Percentiles rank a stretch among this genome's conserved stretches.
These are phyloP conservation scores for Pelargonium australe DNA, from an alignment of 441 rosid species.

Conservation along the genomic window DNA sequence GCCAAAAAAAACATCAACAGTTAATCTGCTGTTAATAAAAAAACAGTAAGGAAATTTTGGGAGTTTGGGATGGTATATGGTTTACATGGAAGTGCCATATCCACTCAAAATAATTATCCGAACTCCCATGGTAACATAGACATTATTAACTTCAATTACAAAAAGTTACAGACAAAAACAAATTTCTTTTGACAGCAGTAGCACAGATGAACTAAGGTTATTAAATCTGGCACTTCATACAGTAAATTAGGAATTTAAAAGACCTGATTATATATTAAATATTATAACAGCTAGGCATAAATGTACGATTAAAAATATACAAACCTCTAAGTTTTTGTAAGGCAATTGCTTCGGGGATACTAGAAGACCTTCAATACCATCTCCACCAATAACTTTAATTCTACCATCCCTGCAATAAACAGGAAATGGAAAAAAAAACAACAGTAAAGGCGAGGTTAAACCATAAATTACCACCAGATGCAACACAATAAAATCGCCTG, in stretches of 20 bases:
- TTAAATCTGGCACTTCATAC: no score
- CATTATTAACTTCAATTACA: not conserved
- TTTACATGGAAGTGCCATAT: not conserved
- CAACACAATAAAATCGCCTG: conserved; percentile 22
- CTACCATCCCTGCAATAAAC: conserved; percentile 46
- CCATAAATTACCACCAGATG: conserved; percentile 41
- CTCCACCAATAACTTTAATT: conserved; percentile 62
- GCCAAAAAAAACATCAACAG: conserved; percentile 9
- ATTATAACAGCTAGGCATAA: not conserved
- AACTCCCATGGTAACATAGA: not conserved
- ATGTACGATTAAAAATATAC: conserved; percentile 10
- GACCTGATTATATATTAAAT: no score
- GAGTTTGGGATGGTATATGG: not conserved
- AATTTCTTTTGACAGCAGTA: no score
- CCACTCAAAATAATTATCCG: not conserved
- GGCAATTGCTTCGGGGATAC: conserved; percentile 50
- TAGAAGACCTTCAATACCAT: conserved; percentile 56
- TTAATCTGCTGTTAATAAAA: not conserved
- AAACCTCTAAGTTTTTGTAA: conserved; percentile 56
- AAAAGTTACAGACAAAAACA: no score
- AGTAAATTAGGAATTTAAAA: no score
- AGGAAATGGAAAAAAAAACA: conserved; percentile 2
- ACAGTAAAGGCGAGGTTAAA: not conserved
- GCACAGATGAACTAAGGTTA: no score
- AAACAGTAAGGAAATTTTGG: not conserved